Evolutionary conservation across 140 eudicot species (phyloP), one percentile per base, ranked within the genome.

Genomic region (Stevia rebaudiana): DNA sequence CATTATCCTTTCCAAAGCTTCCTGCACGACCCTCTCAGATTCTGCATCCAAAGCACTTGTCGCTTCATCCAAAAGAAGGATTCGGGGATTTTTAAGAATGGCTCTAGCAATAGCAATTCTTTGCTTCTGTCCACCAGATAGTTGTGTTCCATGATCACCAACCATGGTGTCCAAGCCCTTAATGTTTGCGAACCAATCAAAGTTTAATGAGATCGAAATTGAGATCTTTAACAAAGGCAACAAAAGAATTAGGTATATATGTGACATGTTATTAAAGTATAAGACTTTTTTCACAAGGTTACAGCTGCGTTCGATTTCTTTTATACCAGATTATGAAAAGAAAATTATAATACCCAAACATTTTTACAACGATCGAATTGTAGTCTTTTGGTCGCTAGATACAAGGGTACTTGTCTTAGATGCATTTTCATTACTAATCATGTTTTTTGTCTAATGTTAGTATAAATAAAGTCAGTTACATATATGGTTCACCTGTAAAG

Each of bases 41-140:
- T 88, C 96, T 48, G 94, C 94, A 73, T 88, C 96, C n/a, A 88
- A 82, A 11, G 96, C 96, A 74, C 94, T 88, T 54, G 96, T 88
- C 25, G 96, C 96, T 71, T 88, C 96, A 58, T 88, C 96, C 40
- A 88, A 67, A 71, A 88, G 96, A 67, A 88, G 74, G 43, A 88
- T 85, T 43, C 88, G 78, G 3, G 96, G 96, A 41, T 88, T 79
- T 65, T 88, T 88, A 13, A 88, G 71, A 31, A 88, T 85, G 31
- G 94, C 96, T 56, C 96, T 78, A 28, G 94, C 94, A 73, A 85
- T 88, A 68, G 96, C 96, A 42, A 88, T 68, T 78, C 96, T 85
- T 77, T 88, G 96, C 74, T 88, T 88, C 65, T 88, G 96, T 37
- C 96, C 96, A 63, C 96, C 96, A 3, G 96, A 88, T 24, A 88